Percentiles rank a stretch among this genome's conserved stretches.
Conservation (phyloP, 176 grass and related monocot species). For the Avena atlantica region DNA sequence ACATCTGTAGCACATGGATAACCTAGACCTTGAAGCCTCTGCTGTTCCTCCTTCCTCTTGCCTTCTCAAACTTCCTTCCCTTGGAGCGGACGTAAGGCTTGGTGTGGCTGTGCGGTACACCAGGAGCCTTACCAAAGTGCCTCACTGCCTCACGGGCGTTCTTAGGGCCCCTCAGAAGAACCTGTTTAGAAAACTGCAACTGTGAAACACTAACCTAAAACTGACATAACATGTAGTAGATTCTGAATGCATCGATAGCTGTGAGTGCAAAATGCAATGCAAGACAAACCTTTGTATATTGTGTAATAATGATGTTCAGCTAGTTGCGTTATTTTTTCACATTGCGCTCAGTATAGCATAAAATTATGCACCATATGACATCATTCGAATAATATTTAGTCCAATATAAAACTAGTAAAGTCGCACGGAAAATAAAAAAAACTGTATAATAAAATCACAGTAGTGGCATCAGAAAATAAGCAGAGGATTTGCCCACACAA, state of each 20-base stretch:
- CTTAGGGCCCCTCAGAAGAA: conserved; percentile 80
- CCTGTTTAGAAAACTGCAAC: conserved; percentile 36
- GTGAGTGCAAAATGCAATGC: not conserved
- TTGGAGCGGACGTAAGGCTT: conserved; percentile 74
- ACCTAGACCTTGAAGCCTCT: conserved; percentile 73
- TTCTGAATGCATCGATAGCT: not conserved
- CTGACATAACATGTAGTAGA: not conserved
- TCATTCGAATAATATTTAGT: too few species aligned
- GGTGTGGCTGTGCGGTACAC: conserved; percentile 79
- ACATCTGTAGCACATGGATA: conserved; percentile 26
- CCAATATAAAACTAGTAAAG: too few species aligned
- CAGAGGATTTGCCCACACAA: not conserved
- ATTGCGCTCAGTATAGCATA: too few species aligned
- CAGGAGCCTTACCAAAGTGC: conserved; percentile 75
- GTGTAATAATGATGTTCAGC: too few species aligned
- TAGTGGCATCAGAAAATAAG: not conserved
- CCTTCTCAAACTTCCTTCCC: conserved; percentile 91
- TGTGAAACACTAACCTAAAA: not conserved
- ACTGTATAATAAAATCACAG: too few species aligned
- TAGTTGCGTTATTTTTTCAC: too few species aligned
- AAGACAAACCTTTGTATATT: not conserved
- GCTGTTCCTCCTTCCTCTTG: conserved; percentile 81
- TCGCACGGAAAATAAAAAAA: too few species aligned
- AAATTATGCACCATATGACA: too few species aligned
- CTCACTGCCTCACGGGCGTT: conserved; percentile 78